Evolutionary conservation across 352 stramenopile genomes (phyloP), one percentile per base, ranked within the genome.

Genomic region (Phytopythium oedochilum): DNA sequence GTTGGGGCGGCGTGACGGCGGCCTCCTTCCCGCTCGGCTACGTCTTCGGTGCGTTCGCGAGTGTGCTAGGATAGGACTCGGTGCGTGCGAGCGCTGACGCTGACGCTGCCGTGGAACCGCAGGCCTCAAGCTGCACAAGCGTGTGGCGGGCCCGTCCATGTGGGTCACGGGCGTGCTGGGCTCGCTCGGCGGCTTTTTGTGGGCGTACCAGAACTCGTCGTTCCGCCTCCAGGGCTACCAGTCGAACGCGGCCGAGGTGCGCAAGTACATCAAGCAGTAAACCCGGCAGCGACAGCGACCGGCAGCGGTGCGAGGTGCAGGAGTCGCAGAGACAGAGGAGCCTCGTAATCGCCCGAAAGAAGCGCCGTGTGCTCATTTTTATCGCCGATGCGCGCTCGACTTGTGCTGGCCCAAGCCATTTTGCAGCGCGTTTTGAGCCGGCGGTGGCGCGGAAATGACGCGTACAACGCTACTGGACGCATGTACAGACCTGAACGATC

Each of bases 171-270:
- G 83, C 26, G 14, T 92, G 17, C 61, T 94, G 20, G 83, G 83
- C 65, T 88, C 77, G 31, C 59, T 92, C 39, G 83, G 80, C 42
- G 83, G 81, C 56, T 89, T 87, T 57, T 39, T 94, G 62, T 88
- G 71, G 73, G 79, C 83, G 28, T 94, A 82, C 65, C 81, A 94
- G 73, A 92, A 78, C 70, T 91, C 80, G 57, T 83, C 70, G 28
- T 86, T 89, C 63, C 78, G 80, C 62, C 77, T 94, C 43, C 78
- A 91, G 66, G 82, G 84, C 40, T 90, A 76, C 70, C 69, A 78
- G 52, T 57, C 66, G 23, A 92, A 89, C 63, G 56, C 53, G 39
- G 61, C 68, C 40, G 77, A 89, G 54, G 79, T 89, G 42, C 61
- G 76, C 65, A 72, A 79, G 60, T 86, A 85, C 72, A 85, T 89